Percentiles rank a stretch among this genome's conserved stretches.
phyloP scores from a whole-genome alignment of 495 filamentous ascomycete species.

The Patellaria atrata region DNA sequence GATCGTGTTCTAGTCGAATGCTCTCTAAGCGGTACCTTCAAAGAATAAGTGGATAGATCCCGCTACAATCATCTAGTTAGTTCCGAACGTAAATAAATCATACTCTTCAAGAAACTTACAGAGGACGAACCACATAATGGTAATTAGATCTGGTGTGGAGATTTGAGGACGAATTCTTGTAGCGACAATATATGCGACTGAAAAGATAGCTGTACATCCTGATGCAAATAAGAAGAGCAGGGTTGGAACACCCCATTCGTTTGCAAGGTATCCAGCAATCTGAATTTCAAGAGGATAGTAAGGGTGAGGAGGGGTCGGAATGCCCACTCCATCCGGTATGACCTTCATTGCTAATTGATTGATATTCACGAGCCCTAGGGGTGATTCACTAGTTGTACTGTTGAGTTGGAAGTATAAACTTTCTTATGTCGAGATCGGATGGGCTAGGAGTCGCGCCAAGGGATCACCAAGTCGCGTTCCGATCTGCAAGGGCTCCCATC shows the following conservation, averaged over 20 bases:
- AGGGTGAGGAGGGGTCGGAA: slow-evolving; percentile 44
- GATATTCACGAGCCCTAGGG: too few relatives aligned
- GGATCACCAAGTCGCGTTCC: too few relatives aligned
- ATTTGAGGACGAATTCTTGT: slow-evolving; percentile 30
- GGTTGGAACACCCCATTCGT: slow-evolving; percentile 33
- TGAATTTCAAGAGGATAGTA: slow-evolving; percentile 53
- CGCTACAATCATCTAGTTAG: slow-evolving; percentile 28
- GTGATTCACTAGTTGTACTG: too few relatives aligned
- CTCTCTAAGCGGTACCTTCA: slow-evolving; percentile 49
- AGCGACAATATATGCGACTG: slow-evolving; percentile 31
- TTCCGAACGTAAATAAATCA: not conserved
- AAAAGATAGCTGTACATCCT: slow-evolving; percentile 32
- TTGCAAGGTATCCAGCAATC: slow-evolving; percentile 48
- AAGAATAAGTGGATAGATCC: slow-evolving; percentile 64
- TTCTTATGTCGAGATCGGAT: too few relatives aligned
- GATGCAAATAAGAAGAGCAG: slow-evolving; percentile 36
- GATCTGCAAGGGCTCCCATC: too few relatives aligned
- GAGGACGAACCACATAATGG: slow-evolving; percentile 47
- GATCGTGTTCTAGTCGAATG: not conserved
- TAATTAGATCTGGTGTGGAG: slow-evolving; percentile 34
- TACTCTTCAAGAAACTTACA: slow-evolving; percentile 29
- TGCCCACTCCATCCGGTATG: too few relatives aligned
- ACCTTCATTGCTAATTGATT: too few relatives aligned
- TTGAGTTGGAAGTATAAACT: too few relatives aligned
- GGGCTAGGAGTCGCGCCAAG: too few relatives aligned